Evolutionary conservation across 805 yeast species (phyloP).

Genomic region (Cyberlindnera mycetangii): DNA sequence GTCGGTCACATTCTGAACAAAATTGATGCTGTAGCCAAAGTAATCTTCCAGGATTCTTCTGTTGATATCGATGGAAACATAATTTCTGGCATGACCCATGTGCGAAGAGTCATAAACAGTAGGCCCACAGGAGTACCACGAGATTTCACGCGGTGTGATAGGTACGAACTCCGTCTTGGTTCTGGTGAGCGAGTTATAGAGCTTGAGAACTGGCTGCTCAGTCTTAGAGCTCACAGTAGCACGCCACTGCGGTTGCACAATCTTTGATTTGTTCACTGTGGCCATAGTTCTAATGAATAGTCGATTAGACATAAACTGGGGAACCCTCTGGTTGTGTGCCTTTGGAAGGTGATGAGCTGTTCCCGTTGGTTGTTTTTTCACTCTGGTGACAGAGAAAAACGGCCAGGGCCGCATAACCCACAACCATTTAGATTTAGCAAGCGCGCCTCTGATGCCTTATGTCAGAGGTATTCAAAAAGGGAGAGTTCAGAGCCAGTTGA

Average conservation of each 20-base stretch:
- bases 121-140: constrained; percentile 99
- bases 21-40: constrained; percentile 83
- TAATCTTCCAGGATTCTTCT: constrained; percentile 86
- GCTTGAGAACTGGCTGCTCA: constrained; percentile 46
- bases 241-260: constrained; percentile 53
- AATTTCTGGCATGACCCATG: constrained; percentile 98
- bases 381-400: not conserved
- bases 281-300: constrained; percentile 24
- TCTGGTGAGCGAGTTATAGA: constrained; percentile 83
- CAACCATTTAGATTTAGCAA: not conserved
- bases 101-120: constrained; percentile 95
- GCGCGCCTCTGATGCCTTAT: not conserved
- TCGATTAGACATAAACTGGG: constrained; percentile 9
- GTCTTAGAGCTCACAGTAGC: constrained; percentile 33
- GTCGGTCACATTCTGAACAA: constrained; percentile 97
- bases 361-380: not conserved
- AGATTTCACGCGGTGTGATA: constrained; percentile 54
- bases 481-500: not conserved
- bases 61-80: constrained; percentile 90
- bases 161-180: constrained; percentile 80
- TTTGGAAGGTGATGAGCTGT: not conserved
- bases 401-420: not conserved
- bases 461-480: not conserved
- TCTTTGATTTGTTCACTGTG: constrained; percentile 29
- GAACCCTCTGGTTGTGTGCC: not conserved